phyloP scores from a whole-genome alignment of 768 basidiomycete genomes.

The Russula earlei region DNA sequence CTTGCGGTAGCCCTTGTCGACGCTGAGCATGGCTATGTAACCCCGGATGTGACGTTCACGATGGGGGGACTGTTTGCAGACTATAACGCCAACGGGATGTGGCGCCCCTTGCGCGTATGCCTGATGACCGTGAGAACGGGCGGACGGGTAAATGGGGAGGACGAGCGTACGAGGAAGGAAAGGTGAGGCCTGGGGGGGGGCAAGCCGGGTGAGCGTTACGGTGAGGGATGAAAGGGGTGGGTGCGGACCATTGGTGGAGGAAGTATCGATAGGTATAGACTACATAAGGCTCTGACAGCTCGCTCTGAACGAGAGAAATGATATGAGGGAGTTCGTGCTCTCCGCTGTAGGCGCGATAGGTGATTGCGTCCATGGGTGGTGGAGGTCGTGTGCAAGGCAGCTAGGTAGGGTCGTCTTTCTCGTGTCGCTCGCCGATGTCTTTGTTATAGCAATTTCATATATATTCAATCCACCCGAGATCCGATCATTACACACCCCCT shows the following conservation, averaged over 20 bases:
- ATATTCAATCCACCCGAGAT: no score
- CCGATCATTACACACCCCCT: no score
- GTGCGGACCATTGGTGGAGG: conserved; percentile 72
- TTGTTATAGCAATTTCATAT: no score
- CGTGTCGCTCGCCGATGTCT: no score
- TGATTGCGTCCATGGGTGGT: no score
- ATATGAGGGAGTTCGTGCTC: conserved; percentile 75
- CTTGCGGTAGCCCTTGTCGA: conserved; percentile 80
- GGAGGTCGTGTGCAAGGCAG: no score
- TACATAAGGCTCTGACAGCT: conserved; percentile 40
- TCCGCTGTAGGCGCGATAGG: conserved; percentile 65
- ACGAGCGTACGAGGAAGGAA: conserved; percentile 54
- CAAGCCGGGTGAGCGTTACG: conserved; percentile 22
- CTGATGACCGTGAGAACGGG: not conserved
- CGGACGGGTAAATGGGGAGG: no score
- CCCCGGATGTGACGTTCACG: conserved; percentile 68
- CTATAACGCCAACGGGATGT: conserved; percentile 79
- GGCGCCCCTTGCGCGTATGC: conserved; percentile 9
- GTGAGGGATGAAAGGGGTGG: not conserved
- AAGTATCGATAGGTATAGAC: no score
- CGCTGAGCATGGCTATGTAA: conserved; percentile 97
- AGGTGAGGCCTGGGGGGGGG: conserved; percentile 66
- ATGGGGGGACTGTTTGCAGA: conserved; percentile 95
- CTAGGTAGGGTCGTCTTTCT: no score
- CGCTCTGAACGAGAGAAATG: conserved; percentile 81